phyloP scores from a whole-genome alignment of 805 yeast species.

The Torulaspora quercuum region DNA sequence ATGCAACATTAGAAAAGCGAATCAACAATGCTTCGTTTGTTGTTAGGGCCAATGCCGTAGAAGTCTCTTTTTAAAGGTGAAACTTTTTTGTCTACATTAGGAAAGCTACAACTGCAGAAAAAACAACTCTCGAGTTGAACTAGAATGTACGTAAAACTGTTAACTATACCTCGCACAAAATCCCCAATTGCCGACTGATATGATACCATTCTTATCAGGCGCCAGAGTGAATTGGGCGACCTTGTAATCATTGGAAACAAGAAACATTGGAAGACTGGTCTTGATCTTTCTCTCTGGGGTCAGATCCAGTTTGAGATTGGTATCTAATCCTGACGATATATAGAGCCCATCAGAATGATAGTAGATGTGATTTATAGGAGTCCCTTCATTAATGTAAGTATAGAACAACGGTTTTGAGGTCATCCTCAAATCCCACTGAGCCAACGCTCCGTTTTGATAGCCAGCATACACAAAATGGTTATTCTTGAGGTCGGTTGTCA shows the following conservation, averaged over 20 bases:
- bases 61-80: no score
- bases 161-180: conserved; percentile 18
- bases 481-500: conserved; percentile 8
- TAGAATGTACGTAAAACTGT: no score
- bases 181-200: conserved; percentile 24
- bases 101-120: no score
- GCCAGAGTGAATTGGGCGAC: conserved; percentile 17
- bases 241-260: conserved; percentile 22
- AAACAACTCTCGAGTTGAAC: no score
- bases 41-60: no score
- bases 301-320: conserved; percentile 15
- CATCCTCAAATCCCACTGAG: conserved; percentile 43
- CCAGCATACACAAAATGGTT: conserved; percentile 33
- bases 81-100: no score
- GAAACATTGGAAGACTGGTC: conserved; percentile 15
- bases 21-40: no score
- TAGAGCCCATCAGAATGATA: conserved; percentile 7
- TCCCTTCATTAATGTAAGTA: conserved; percentile 19
- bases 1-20: no score
- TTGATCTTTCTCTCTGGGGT: conserved; percentile 9
- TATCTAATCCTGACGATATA: conserved; percentile 41
- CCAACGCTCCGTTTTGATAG: conserved; percentile 36
- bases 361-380: conserved; percentile 24
- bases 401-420: conserved; percentile 15
- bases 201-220: conserved; percentile 9